phyloP scores from a whole-genome alignment of 2,329 filamentous ascomycete species.

The Fusarium sublunatum region DNA sequence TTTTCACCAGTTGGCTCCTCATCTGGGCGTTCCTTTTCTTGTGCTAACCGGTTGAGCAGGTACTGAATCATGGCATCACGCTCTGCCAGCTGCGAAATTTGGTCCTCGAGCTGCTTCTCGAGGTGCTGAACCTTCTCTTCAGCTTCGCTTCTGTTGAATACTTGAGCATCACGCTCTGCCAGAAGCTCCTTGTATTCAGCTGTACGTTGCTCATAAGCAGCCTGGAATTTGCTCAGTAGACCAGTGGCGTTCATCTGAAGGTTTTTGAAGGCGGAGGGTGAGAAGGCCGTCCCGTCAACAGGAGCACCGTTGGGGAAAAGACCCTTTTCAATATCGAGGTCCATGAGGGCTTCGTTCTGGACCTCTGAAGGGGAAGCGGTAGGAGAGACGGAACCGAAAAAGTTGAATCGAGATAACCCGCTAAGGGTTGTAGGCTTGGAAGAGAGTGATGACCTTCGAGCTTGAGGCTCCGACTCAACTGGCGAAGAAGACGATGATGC shows the following conservation, averaged over 20 bases:
- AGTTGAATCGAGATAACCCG: slow-evolving; percentile 57
- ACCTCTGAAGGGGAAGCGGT: slow-evolving; percentile 50
- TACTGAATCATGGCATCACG: slow-evolving; percentile 64
- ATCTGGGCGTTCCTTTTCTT: slow-evolving; percentile 61
- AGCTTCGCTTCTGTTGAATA: slow-evolving; percentile 67
- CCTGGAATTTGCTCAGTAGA: slow-evolving; percentile 66
- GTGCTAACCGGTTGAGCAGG: slow-evolving; percentile 62
- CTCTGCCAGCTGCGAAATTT: slow-evolving; percentile 64
- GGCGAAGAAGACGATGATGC: slow-evolving; percentile 30
- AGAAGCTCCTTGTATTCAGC: slow-evolving; percentile 62
- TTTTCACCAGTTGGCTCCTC: slow-evolving; percentile 50
- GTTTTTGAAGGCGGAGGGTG: slow-evolving; percentile 70
- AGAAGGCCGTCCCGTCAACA: slow-evolving; percentile 62
- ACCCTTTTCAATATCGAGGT: slow-evolving; percentile 65
- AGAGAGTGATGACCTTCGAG: slow-evolving; percentile 44
- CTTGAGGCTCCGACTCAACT: slow-evolving; percentile 19
- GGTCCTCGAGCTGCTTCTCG: slow-evolving; percentile 69
- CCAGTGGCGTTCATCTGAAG: slow-evolving; percentile 68
- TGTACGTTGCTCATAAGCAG: slow-evolving; percentile 67
- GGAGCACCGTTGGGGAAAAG: slow-evolving; percentile 62
- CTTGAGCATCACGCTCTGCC: slow-evolving; percentile 64
- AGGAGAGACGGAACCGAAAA: slow-evolving; percentile 60
- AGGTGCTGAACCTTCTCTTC: slow-evolving; percentile 64
- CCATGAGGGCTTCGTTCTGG: slow-evolving; percentile 64
- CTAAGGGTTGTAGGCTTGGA: slow-evolving; percentile 50